phyloP scores from a whole-genome alignment of 1,284 basidiomycete species.

The Ganoderma sinense region DNA sequence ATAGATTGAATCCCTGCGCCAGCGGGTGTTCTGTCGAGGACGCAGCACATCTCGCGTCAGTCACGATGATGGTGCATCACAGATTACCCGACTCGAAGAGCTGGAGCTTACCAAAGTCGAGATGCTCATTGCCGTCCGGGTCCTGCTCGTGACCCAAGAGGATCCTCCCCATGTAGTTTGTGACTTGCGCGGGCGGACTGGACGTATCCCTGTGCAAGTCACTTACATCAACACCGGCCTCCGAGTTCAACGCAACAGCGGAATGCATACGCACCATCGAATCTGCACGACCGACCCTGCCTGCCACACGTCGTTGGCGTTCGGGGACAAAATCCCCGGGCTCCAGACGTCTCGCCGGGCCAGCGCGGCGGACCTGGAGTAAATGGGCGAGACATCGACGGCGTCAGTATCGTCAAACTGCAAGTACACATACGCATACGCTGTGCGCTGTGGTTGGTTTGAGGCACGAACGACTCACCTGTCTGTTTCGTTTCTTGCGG shows the following conservation, averaged over 20 bases:
- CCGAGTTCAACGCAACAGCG: not conserved
- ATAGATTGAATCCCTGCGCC: constrained; percentile 49
- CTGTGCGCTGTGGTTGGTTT: no score
- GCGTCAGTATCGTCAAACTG: no score
- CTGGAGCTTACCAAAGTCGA: constrained; percentile 40
- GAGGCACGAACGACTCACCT: not conserved
- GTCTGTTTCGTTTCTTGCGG: constrained; percentile 6
- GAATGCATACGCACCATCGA: constrained; percentile 21
- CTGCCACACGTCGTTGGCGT: constrained; percentile 27
- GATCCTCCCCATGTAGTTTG: constrained; percentile 44
- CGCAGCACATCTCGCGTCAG: not conserved
- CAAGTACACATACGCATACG: no score
- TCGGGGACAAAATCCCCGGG: constrained; percentile 25
- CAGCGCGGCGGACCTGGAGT: not conserved
- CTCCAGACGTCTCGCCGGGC: constrained; percentile 29
- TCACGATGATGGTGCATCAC: not conserved
- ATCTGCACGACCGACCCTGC: constrained; percentile 25
- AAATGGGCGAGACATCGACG: no score
- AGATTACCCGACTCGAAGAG: not conserved
- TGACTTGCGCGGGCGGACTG: constrained; percentile 39
- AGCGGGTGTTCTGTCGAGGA: constrained; percentile 47
- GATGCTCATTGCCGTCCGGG: constrained; percentile 41
- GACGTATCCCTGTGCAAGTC: constrained; percentile 40
- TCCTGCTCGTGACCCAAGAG: constrained; percentile 44
- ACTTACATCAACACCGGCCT: no score